phyloP scores from a whole-genome alignment of 2,329 filamentous ascomycete genomes.

The Lachnum nothofagi region DNA sequence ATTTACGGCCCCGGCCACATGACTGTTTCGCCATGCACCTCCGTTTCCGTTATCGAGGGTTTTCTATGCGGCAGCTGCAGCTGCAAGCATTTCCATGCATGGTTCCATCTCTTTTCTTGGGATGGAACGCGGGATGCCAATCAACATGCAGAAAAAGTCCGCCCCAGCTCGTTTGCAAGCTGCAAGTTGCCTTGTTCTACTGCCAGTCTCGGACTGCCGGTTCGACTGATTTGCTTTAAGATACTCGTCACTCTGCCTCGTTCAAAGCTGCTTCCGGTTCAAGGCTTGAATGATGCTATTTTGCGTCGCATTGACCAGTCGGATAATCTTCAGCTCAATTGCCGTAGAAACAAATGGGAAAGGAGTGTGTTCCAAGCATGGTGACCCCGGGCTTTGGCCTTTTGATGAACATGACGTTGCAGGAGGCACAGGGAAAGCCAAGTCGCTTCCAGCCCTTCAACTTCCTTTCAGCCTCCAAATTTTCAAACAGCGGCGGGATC shows the following conservation, averaged over 20 bases:
- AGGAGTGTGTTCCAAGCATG: background rate
- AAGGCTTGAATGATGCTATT: constrained; percentile 5
- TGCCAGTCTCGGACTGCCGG: background rate
- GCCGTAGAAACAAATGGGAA: background rate
- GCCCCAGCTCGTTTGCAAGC: constrained; percentile 14
- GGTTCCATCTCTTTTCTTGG: constrained; percentile 6
- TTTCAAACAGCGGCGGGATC: too few relatives aligned
- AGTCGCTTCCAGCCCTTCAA: too few relatives aligned
- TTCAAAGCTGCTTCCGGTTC: background rate
- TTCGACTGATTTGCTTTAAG: background rate
- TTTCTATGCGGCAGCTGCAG: constrained; percentile 19
- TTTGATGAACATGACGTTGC: too few relatives aligned
- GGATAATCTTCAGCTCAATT: background rate
- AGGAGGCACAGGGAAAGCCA: too few relatives aligned
- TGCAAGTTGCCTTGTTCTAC: constrained; percentile 12
- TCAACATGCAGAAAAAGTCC: constrained; percentile 7
- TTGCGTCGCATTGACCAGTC: constrained; percentile 1
- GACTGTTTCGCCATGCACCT: constrained; percentile 16
- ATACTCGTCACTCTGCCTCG: background rate
- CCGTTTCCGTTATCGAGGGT: constrained; percentile 19
- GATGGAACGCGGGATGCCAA: constrained; percentile 19
- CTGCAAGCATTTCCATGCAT: constrained; percentile 19
- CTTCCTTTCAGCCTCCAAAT: too few relatives aligned
- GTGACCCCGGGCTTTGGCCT: too few relatives aligned
- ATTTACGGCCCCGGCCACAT: constrained; percentile 18